phyloP scores from a whole-genome alignment of 768 basidiomycete genomes.

The Jaapia argillacea region DNA sequence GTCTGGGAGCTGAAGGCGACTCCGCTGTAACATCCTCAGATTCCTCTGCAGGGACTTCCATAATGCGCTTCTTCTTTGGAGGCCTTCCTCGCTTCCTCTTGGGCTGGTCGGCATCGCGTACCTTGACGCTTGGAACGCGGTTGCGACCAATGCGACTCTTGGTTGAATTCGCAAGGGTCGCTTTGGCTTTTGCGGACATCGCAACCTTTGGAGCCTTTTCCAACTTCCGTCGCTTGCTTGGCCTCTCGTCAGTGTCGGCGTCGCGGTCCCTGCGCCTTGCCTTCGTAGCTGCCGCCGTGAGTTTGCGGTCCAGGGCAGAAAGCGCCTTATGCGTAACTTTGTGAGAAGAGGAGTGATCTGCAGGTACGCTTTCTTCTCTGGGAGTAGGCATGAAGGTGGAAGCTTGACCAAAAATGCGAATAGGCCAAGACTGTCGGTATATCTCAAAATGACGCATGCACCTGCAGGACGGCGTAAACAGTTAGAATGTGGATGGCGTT shows the following conservation, averaged over 20 bases:
- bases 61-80: neutral
- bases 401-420: constrained; percentile 43
- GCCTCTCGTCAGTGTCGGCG: constrained; percentile 25
- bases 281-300: constrained; percentile 28
- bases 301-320: constrained; percentile 44
- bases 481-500: neutral
- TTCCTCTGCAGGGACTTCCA: constrained; percentile 3
- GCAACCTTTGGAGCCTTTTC: constrained; percentile 21
- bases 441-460: constrained; percentile 78
- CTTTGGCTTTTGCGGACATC: constrained; percentile 22
- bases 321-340: constrained; percentile 42
- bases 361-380: constrained; percentile 24
- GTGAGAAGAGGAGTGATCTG: constrained; percentile 23
- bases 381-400: constrained; percentile 32
- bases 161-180: constrained; percentile 14
- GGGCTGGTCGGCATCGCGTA: constrained; percentile 4
- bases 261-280: constrained; percentile 16
- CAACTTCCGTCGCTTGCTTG: constrained; percentile 40
- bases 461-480: constrained; percentile 26
- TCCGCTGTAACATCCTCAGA: constrained; percentile 3
- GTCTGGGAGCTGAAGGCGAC: constrained; percentile 11
- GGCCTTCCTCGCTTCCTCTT: constrained; percentile 25
- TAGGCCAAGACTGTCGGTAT: constrained; percentile 64
- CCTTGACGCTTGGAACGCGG: constrained; percentile 8
- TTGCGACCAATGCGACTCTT: constrained; percentile 1